A percentile compares a stretch with the other conserved stretches of the same genome.
Evolutionary conservation across 306 rosid genomes (phyloP).

Genomic region (Dalbergia cultrata): DNA sequence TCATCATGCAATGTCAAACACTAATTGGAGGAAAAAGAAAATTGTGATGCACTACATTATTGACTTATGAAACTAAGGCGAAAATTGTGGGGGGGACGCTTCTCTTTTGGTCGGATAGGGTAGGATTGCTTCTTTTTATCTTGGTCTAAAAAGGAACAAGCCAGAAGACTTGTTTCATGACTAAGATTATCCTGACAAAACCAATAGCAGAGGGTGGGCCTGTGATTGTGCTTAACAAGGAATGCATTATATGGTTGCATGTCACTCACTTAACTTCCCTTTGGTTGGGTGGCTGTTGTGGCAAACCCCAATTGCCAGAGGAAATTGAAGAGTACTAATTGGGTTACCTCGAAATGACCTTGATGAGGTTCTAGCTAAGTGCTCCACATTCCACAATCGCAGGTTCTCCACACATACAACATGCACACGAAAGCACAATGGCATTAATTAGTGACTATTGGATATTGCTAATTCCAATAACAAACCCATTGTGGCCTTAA

Average conservation of each 20-base stretch:
- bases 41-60: slow-evolving; percentile 34
- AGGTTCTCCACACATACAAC: slow-evolving; percentile 13
- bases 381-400: slow-evolving; percentile 29
- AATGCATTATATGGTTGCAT: slow-evolving; percentile 48
- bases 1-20: slow-evolving; percentile 16
- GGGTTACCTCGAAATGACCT: slow-evolving; percentile 37
- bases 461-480: neutral
- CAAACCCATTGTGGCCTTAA: neutral
- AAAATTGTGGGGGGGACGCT: slow-evolving; percentile 31
- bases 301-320: slow-evolving; percentile 41
- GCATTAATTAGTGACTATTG: neutral
- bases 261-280: slow-evolving; percentile 36
- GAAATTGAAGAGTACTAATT: neutral
- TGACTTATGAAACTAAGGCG: slow-evolving; percentile 45
- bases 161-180: slow-evolving; percentile 37
- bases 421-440: neutral
- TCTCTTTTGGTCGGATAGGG: slow-evolving; percentile 59
- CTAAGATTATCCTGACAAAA: slow-evolving; percentile 30
- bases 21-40: neutral
- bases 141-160: slow-evolving; percentile 52
- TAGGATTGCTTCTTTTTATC: slow-evolving; percentile 39
- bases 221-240: slow-evolving; percentile 26
- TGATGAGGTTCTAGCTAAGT: slow-evolving; percentile 32
- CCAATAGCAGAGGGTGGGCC: slow-evolving; percentile 36
- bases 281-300: slow-evolving; percentile 45